Percentiles rank a stretch among this genome's conserved stretches.
Conservation (phyloP, 768 basidiomycete species). For the Trametes villosa region DNA sequence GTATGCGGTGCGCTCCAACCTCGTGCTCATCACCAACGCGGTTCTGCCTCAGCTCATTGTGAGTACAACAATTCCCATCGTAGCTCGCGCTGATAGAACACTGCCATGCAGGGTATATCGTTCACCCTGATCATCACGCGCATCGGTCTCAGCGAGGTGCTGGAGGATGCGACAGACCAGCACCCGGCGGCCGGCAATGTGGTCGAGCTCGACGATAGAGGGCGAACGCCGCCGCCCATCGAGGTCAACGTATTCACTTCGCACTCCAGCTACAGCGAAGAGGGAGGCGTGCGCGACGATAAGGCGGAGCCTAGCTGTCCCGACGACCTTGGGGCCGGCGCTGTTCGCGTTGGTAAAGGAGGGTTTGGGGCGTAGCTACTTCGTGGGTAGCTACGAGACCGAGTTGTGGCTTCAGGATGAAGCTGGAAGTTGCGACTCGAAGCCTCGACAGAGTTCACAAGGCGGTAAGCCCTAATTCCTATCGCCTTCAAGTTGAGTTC, state of each 20-base stretch:
- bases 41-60: background rate
- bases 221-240: too few relatives aligned
- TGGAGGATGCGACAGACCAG: background rate
- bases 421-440: too few relatives aligned
- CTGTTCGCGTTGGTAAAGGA: too few relatives aligned
- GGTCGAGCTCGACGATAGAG: too few relatives aligned
- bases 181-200: background rate
- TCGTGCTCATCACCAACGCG: background rate
- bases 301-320: background rate
- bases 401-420: too few relatives aligned
- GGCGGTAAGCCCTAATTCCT: too few relatives aligned
- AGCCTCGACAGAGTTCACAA: too few relatives aligned
- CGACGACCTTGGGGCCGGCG: too few relatives aligned
- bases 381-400: too few relatives aligned
- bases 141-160: background rate
- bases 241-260: background rate
- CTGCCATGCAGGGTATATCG: background rate
- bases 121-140: background rate
- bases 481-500: too few relatives aligned
- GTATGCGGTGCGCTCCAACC: background rate
- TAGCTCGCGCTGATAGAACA: background rate
- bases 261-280: background rate
- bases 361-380: too few relatives aligned
- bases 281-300: background rate
- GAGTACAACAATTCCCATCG: background rate